Conservation (phyloP, 2,329 filamentous ascomycete genomes). For the Colletotrichum eremochloae region DNA sequence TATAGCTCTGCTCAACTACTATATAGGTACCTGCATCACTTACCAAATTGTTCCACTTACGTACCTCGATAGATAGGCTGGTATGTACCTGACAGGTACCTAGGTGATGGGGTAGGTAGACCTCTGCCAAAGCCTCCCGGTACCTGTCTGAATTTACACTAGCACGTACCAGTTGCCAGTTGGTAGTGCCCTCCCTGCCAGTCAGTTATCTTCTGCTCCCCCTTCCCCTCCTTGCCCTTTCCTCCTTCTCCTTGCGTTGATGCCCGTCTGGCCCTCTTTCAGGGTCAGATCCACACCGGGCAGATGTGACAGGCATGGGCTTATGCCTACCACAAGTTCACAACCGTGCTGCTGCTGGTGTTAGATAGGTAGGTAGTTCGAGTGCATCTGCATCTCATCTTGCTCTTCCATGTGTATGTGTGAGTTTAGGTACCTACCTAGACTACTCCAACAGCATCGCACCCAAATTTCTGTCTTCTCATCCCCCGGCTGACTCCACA, state of each 20-base stretch:
- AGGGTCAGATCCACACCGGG: constrained; percentile 28
- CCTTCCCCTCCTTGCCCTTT: neutral
- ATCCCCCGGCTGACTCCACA: neutral
- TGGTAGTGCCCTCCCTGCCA: neutral
- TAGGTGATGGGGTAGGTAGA: neutral
- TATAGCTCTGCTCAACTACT: neutral
- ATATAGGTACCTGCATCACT: neutral
- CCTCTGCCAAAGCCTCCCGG: constrained; percentile 11
- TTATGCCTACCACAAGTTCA: neutral
- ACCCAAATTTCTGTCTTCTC: constrained; percentile 1
- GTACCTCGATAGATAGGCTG: no score
- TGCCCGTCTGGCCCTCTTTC: constrained; percentile 10
- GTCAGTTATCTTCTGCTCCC: neutral
- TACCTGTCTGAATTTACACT: constrained; percentile 14
- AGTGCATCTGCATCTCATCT: neutral
- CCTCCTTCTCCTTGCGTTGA: neutral
- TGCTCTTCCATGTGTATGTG: neutral
- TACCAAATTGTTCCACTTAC: neutral
- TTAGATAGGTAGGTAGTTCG: neutral
- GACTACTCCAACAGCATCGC: neutral
- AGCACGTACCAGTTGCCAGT: neutral
- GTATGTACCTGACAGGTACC: neutral
- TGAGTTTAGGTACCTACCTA: neutral
- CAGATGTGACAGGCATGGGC: neutral
- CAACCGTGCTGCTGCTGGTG: neutral